phyloP scores from a whole-genome alignment of 768 basidiomycete species.

The Tulasnella sp. region DNA sequence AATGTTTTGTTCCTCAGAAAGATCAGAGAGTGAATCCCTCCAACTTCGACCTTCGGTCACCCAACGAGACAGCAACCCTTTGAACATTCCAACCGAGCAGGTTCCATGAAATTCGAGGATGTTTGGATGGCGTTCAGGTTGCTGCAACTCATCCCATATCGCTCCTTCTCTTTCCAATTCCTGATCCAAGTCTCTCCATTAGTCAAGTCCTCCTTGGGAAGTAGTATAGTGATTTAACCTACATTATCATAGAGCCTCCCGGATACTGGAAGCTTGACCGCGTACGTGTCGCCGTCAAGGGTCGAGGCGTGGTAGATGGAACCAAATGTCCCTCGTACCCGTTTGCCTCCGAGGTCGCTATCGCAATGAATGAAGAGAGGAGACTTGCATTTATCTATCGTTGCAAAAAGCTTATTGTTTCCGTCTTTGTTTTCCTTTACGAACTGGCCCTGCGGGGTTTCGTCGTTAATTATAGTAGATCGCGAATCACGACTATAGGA shows the following conservation, averaged over 20 bases:
- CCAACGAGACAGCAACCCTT: background rate
- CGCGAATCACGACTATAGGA: no score
- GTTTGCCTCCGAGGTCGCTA: background rate
- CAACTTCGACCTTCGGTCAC: background rate
- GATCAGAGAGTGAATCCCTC: background rate
- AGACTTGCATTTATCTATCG: background rate
- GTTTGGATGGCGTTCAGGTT: background rate
- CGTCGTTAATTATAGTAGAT: no score
- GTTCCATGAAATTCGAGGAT: background rate
- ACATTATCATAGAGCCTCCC: background rate
- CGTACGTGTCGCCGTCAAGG: background rate
- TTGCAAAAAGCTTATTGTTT: background rate
- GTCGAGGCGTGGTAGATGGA: background rate
- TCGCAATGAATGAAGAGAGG: background rate
- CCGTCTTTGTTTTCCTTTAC: background rate
- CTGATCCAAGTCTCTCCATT: background rate
- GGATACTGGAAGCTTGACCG: background rate
- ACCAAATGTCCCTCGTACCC: background rate
- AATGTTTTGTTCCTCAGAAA: background rate
- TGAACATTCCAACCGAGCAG: background rate
- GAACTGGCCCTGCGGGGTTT: background rate
- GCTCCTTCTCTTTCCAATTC: background rate
- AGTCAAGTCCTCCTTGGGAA: background rate
- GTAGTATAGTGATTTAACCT: background rate
- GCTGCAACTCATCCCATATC: background rate